Conservation (phyloP, 768 basidiomycete genomes). For the Punctularia strigosozonata region DNA sequence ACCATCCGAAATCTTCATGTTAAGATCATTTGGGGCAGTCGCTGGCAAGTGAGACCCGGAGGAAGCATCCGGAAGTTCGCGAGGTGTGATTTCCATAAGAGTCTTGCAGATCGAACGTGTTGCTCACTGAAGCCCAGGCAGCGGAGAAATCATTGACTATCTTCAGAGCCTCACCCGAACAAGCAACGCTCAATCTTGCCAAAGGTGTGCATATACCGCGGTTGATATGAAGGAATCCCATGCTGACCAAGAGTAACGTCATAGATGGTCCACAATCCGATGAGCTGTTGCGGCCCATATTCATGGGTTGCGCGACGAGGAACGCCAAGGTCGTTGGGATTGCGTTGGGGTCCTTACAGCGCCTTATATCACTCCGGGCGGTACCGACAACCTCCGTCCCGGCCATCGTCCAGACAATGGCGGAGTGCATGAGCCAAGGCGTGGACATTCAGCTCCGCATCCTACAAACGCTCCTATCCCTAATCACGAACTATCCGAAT, state of each 20-base stretch:
- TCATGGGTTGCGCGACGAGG: slow-evolving; percentile 89
- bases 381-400: slow-evolving; percentile 74
- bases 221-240: neutral
- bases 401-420: slow-evolving; percentile 73
- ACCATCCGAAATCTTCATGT: slow-evolving; percentile 2
- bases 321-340: slow-evolving; percentile 92
- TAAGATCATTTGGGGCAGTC: slow-evolving; percentile 33
- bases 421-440: slow-evolving; percentile 81
- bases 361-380: slow-evolving; percentile 78
- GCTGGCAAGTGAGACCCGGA: slow-evolving; percentile 75
- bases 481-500: slow-evolving; percentile 79
- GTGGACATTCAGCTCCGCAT: slow-evolving; percentile 96
- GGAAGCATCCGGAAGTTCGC: slow-evolving; percentile 87
- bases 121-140: slow-evolving; percentile 35
- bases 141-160: slow-evolving; percentile 82
- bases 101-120: slow-evolving; percentile 1
- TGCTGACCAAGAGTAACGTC: neutral
- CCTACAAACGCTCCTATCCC: slow-evolving; percentile 81
- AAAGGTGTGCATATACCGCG: slow-evolving; percentile 40
- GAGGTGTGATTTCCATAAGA: slow-evolving; percentile 43
- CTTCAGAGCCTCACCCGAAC: slow-evolving; percentile 72
- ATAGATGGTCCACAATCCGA: slow-evolving; percentile 71
- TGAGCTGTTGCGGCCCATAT: slow-evolving; percentile 75
- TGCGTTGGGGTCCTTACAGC: slow-evolving; percentile 81
- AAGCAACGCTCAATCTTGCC: slow-evolving; percentile 58